Evolutionary conservation across 225 moss, liverwort and hornwort species (phyloP), one percentile per base, ranked within the genome.

Genomic region (Ulota crispa): DNA sequence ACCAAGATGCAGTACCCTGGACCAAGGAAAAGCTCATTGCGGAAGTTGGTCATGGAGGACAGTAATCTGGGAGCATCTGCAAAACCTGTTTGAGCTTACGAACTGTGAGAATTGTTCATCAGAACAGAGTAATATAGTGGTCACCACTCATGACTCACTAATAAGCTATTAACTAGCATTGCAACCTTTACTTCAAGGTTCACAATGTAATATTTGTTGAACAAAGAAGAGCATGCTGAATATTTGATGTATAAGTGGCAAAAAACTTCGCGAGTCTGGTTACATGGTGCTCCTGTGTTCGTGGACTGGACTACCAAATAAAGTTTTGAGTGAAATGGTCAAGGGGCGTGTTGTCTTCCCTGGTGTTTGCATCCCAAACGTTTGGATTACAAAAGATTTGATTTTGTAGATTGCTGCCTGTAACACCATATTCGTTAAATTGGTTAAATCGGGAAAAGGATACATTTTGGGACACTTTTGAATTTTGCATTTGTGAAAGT

Each of bases 11-110:
- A 13, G 53, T 32, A 7, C 30, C 30, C 31, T 76, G 76, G 76
- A 30, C 52, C 47, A 10, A 75, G 32, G 64, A 78, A 24, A 72
- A 31, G 31, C 19, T 83, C 72, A 78, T 65, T 26, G 21, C 72
- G 56, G 8, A 65, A 72, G 83, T 72, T 15, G 43, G 78, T 23
- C 52, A 20, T 34, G 26, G 3, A 7, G 55, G 64, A 78, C 53
- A 63, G 39, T 53, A 61, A 83, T 3, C 27, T 32, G 15, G 2
- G 42, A 6, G 47, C 27, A 41, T 28, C 42, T 60, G 43, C 43
- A 30, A 42, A 14, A 31, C 14, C 32, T 45, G 12, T 8, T 19
- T 11, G 26, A 13, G 53, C 23, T 34, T 39, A 3, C n/a, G 39
- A 18, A 13, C 13, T 64, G 50, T 39, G n/a, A n/a, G n/a, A n/a